Base-by-base conservation (phyloP, 768 basidiomycete species). In the Daedalea quercina region DNA sequence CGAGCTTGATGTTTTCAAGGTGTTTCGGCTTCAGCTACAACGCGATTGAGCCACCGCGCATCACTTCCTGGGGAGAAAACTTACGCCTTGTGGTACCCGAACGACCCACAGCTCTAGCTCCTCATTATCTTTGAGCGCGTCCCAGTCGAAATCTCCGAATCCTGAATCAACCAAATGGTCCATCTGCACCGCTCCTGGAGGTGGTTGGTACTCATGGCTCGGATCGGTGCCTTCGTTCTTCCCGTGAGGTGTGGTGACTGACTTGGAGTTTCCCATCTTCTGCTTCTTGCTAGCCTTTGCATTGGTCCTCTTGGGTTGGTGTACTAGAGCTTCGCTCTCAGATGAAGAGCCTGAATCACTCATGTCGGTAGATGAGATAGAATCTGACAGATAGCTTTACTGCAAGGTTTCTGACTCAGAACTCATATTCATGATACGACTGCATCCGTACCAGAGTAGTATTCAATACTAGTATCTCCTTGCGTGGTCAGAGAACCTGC, bases 81-180 rank as follows among this genome's bases (percentile, higher is more conserved):
- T 54, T 62, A 89, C 87, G 35, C 75, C 75, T 12, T 83, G 79
- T 22, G 87, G 87, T 15, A 81, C 77, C 11, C 87, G 78, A 33
- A 90, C 76, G 12, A 88, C 67, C 79, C 86, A 89, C 9, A 90
- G 59, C 58, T 90, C 87, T 9, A 80, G 60, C 54, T 88, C 78
- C 0, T 71, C 65, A 24, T 84, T 74, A 1, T 74, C 61, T 11
- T 78, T 72, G 3, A 90, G 55, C 6, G 70, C 67, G 53, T 85
- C 84, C 85, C 85, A 90, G 59, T 88, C 87, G 59, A 86, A 86
- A 2, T 74, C 72, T 20, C 56, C 61, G 17, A n/a, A n/a, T n/a
- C n/a, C n/a, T n/a, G 49, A 55, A 53, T 84, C 77, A 13, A 69
- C 67, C 22, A 66, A 58, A 53, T 76, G 67, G 45, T 80, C 72